Evolutionary conservation across 306 rosid genomes (phyloP), one percentile per base, ranked within the genome.

Genomic region (Cyamopsis tetragonoloba): DNA sequence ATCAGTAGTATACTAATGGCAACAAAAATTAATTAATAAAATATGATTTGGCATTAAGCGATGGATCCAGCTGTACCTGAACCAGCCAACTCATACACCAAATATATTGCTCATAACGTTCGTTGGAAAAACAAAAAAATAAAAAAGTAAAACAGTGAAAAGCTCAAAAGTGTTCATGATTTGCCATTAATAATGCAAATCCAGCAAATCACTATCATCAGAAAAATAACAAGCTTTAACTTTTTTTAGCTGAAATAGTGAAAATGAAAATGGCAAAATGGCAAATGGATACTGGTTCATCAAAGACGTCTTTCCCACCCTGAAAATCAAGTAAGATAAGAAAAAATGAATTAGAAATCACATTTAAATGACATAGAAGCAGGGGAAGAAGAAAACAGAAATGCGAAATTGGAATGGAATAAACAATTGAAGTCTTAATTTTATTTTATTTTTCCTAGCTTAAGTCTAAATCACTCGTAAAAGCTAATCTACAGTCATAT

Each of bases 241-340:
- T 23, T 28, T 10, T 42, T 48, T 2, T 27, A 5, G 3, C 13
- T 38, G 22, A 4, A 0, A 28, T 10, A 43, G 49, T 24, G 62
- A 54, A 61, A 72, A 67, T 66, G 39, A 23, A 49, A 62, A 46
- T 56, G 73, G 14, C 39, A 23, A 49, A 62, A 46, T 56, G 73
- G 14, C 39, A 46, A 57, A 76, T 55, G 91, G 93, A 87, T 92
- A 89, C 98, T 82, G 92, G 74, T 89, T 89, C 93, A 92, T 89
- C 84, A 92, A 72, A 27, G 96, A 87, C 0, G 96, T 89, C 76
- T 89, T 92, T 19, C 98, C 98, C 49, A 92, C 96, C 73, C 98
- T 92, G 98, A 77, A 83, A 73, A 71, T n/a, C n/a, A n/a, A n/a
- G n/a, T 5, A n/a, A 32, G 46, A 51, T 22, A 26, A 66, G 27